A percentile compares a stretch with the other conserved stretches of the same genome.
These are phyloP conservation scores for Betula pendula DNA, from an alignment of 306 rosid genomes.

Conservation along the genomic window DNA sequence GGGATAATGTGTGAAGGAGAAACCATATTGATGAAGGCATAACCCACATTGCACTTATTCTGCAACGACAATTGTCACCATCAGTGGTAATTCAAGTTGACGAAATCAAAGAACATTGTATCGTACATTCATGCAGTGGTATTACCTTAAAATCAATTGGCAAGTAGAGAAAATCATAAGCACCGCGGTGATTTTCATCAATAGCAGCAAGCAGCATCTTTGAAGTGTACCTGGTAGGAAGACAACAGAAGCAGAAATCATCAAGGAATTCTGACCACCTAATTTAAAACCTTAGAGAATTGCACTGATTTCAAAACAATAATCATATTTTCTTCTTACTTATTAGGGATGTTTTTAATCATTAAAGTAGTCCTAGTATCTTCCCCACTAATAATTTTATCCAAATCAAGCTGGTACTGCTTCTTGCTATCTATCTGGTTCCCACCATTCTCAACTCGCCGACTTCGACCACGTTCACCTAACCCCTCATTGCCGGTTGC, in stretches of 20 bases:
- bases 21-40: conserved; percentile 95
- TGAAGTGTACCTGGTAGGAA: conserved; percentile 73
- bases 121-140: conserved; percentile 17
- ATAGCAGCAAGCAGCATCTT: conserved; percentile 91
- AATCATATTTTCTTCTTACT: conserved; percentile 46
- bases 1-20: conserved; percentile 80
- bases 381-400: conserved; percentile 72
- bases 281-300: conserved; percentile 4
- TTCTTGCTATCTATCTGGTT: conserved; percentile 70
- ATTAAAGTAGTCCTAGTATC: conserved; percentile 91
- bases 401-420: conserved; percentile 91
- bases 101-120: conserved; percentile 5
- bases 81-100: conserved; percentile 19
- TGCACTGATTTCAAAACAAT: conserved; percentile 10
- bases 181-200: conserved; percentile 81
- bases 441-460: conserved; percentile 67
- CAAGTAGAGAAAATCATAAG: conserved; percentile 84
- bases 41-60: conserved; percentile 97
- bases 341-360: conserved; percentile 95
- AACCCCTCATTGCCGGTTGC: conserved; percentile 51
- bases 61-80: conserved; percentile 41
- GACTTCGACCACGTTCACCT: conserved; percentile 60
- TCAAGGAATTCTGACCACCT: conserved; percentile 20
- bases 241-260: conserved; percentile 20
- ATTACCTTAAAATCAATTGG: conserved; percentile 92